Conservation (phyloP, 345 rosid species). For the Garcia nutans region DNA sequence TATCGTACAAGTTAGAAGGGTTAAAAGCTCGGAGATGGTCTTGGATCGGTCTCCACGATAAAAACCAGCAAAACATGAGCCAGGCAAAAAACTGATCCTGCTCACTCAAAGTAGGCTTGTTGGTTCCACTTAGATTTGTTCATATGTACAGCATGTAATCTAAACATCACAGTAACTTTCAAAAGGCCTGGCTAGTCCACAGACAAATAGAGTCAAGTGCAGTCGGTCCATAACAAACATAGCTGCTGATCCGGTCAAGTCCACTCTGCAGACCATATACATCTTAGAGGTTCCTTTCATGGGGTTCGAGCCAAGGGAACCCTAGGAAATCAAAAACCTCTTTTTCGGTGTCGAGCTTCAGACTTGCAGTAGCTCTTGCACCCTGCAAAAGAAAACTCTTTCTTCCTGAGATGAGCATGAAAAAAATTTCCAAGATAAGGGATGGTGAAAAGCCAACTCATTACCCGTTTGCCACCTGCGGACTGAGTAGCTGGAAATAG, state of each 20-base stretch:
- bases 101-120: not conserved
- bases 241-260: too few species aligned
- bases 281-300: conserved; percentile 69
- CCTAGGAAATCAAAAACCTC: conserved; percentile 86
- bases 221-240: too few species aligned
- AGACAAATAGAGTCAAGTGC: too few species aligned
- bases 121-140: not conserved
- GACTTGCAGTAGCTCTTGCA: conserved; percentile 54
- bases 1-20: not conserved
- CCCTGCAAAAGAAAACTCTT: conserved; percentile 47
- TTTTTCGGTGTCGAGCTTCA: conserved; percentile 59
- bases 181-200: too few species aligned
- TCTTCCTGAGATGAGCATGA: not conserved
- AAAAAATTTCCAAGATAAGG: not conserved
- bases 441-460: not conserved
- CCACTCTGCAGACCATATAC: not conserved
- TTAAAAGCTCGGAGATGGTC: not conserved
- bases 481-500: conserved; percentile 80
- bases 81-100: not conserved
- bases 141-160: not conserved
- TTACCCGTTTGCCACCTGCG: conserved; percentile 74
- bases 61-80: conserved; percentile 9
- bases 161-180: too few species aligned
- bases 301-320: conserved; percentile 80
- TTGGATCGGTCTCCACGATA: not conserved